phyloP scores from a whole-genome alignment of 495 filamentous ascomycete species.

The Xylaria venustula region DNA sequence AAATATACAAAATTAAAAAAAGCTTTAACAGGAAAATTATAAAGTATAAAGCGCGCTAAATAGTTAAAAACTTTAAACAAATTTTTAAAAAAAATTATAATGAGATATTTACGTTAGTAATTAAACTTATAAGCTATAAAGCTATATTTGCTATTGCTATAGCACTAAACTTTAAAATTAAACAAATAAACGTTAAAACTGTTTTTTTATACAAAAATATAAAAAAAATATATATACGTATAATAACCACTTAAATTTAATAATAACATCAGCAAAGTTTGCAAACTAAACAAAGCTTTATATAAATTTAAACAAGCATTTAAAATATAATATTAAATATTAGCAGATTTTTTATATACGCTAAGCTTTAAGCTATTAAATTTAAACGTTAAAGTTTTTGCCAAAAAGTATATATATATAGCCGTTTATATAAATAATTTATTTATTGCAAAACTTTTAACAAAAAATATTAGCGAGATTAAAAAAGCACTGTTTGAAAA shows the following conservation, averaged over 20 bases:
- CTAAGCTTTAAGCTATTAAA: not conserved
- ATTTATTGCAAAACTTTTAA: too few species aligned
- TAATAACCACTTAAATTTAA: not conserved
- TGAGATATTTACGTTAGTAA: too few species aligned
- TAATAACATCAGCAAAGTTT: not conserved
- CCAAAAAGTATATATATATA: too few species aligned
- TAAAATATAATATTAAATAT: not conserved
- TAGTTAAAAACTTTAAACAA: constrained; percentile 7
- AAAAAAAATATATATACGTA: not conserved
- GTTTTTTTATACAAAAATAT: too few species aligned
- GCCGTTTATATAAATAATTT: too few species aligned
- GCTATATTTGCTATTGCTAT: not conserved
- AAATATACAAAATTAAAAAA: constrained; percentile 1
- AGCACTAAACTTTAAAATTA: not conserved
- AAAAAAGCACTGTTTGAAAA: too few species aligned
- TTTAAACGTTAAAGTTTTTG: not conserved
- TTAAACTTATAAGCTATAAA: constrained; percentile 1
- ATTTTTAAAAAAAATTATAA: constrained; percentile 6
- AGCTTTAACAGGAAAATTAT: not conserved
- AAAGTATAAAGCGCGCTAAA: too few species aligned
- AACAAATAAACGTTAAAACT: too few species aligned
- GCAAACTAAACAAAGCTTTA: not conserved
- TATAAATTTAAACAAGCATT: too few species aligned
- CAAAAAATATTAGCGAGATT: too few species aligned
- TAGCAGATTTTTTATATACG: not conserved